Base-by-base conservation (phyloP, 495 filamentous ascomycete species). In the Aeminium ludgeri region DNA sequence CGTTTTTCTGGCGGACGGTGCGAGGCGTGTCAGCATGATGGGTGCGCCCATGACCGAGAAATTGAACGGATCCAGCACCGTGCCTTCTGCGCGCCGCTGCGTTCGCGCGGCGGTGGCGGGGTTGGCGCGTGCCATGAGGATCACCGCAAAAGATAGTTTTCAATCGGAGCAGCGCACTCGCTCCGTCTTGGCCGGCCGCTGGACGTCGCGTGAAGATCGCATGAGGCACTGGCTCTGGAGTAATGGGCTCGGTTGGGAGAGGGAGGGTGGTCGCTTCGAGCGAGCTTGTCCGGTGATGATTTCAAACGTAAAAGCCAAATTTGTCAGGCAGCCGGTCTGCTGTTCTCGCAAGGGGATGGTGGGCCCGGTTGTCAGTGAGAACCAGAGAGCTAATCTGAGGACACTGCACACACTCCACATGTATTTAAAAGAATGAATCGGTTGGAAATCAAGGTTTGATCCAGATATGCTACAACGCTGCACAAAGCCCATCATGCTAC, bases 371-470 rank as follows among this genome's bases (percentile, higher is more conserved):
- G 60, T 56, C 64, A 32, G 56, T 70, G 67, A 63, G 59, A 68
- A 70, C 66, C 55, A 49, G 67, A 70, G 67, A 70, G 67, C 67
- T 69, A 69, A 69, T 70, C 67, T 65, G 65, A 70, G 66, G 62
- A 45, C 47, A 44, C 32, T 10, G 20, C 18, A 7, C 20, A 28
- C 19, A 36, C 16, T 34, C 34, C 20, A 29, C 13, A 37, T 20
- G 29, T 10, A 20, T 28, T n/a, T 44, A 17, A 31, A 23, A 4
- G 2, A 13, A 6, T n/a, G 19, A 39, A 6, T 2, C 10, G 4
- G 27, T 27, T 29, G 8, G 17, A 31, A n/a, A 15, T 29, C 3
- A 11, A 7, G 17, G 4, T 31, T 12, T 16, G 16, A n/a, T 17
- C 15, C 30, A 30, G 5, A 17, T 31, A 31, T 30, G 43, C 48